Evolutionary conservation across 1,284 basidiomycete species (phyloP).

Genomic region (Hemileia vastatrix): DNA sequence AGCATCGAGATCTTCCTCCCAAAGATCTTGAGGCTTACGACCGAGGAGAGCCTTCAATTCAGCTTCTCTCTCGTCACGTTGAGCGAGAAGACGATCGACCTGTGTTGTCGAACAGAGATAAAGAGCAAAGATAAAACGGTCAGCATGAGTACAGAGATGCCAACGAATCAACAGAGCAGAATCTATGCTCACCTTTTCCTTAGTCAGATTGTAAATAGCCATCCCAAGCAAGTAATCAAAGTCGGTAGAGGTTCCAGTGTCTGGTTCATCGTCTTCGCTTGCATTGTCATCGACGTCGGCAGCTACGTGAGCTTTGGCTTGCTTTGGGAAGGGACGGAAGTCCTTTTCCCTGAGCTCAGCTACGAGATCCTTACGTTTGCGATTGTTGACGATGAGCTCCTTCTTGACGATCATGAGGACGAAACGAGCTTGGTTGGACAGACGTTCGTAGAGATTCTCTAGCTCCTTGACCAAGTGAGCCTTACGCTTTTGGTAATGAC

Average conservation of each 20-base stretch:
- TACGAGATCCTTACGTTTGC: conserved; percentile 40
- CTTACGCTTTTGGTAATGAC: conserved; percentile 43
- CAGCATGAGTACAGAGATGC: too few species aligned
- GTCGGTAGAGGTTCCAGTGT: conserved; percentile 30
- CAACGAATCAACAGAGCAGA: neutral
- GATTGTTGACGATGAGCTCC: conserved; percentile 39
- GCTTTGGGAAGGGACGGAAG: conserved; percentile 41
- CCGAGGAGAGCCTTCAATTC: conserved; percentile 39
- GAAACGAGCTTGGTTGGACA: conserved; percentile 44
- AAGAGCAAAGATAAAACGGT: too few species aligned
- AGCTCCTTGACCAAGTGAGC: conserved; percentile 38
- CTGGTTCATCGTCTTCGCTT: conserved; percentile 27
- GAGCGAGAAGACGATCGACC: conserved; percentile 38
- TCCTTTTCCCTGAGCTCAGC: conserved; percentile 35
- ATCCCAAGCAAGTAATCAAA: conserved; percentile 43
- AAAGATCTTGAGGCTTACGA: conserved; percentile 39
- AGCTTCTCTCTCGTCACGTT: conserved; percentile 39
- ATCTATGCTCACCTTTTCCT: conserved; percentile 30
- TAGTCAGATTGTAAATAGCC: conserved; percentile 43
- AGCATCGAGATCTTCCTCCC: conserved; percentile 38
- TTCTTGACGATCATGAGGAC: conserved; percentile 42
- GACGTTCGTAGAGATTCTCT: conserved; percentile 38
- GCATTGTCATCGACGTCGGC: conserved; percentile 34
- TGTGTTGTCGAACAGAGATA: too few species aligned
- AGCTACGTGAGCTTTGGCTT: conserved; percentile 32